Base-by-base conservation (phyloP, 2,329 filamentous ascomycete genomes). In the Pseudogymnoascus sp. region DNA sequence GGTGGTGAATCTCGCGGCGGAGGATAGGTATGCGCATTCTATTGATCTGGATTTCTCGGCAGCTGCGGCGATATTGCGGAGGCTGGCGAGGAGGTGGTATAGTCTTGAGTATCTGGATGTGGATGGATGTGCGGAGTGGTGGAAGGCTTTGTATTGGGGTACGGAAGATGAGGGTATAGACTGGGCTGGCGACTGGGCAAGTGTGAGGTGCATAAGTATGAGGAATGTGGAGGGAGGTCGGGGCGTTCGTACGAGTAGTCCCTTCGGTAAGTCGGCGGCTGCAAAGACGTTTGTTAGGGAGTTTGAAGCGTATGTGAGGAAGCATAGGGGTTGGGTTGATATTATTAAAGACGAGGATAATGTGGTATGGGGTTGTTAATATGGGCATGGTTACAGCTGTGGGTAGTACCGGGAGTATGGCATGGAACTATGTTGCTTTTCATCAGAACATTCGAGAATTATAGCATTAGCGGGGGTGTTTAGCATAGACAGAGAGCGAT, bases 1-100 rank as follows among this genome's bases (percentile, higher is more conserved):
- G 69, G 31, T 72, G 12, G 72, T 84, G 8, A 78, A 80, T 38
- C 85, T 84, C 65, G 78, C 80, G 37, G 82, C 79, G 16, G 84
- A 83, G 1, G 81, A 79, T 6, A 74, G 77, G 7, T 86, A 87
- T 72, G 84, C 82, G 18, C 83, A 85, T 66, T 76, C 75, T 1
- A 73, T 85, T 3, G 83, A 86, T 66, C 74, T 79, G 38, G 83
- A 87, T 72, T 87, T 81, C 80, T 78, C 77, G 25, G 84, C 87
- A 70, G 82, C 83, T 0, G 77, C 85, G 4, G 71, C 82, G 16
- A 72, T 87, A 2, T 72, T 87, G 59, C 78, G 80, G 60, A 78
- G 80, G 65, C 73, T 88, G 11, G 83, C 82, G 71, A 78, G 76
- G 65, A 74, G 73, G 18, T 74, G 85, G 6, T 87, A 87, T 68